Conservation (phyloP, 306 rosid species). For the Rosa multiflora region DNA sequence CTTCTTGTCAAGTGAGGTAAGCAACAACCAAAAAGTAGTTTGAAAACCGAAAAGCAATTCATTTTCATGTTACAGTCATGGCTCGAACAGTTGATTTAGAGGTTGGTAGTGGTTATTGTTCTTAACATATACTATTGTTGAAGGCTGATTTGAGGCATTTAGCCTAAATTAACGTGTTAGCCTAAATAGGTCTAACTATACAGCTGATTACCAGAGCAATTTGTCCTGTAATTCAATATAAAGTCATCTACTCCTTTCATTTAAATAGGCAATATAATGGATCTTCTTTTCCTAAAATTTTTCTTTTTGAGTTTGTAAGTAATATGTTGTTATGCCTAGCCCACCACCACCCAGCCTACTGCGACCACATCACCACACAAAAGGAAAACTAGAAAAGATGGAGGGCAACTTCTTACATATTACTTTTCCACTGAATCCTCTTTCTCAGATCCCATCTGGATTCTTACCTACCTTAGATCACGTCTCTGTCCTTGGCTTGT, state of each 20-base stretch:
- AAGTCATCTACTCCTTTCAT: background rate
- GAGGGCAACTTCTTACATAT: background rate
- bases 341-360: background rate
- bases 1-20: slow-evolving; percentile 71
- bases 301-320: background rate
- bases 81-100: slow-evolving; percentile 5
- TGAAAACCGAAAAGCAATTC: background rate
- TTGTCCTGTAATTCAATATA: background rate
- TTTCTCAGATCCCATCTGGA: background rate
- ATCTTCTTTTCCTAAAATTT: background rate
- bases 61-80: background rate
- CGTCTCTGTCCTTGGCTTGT: background rate
- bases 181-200: background rate
- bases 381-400: background rate
- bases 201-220: background rate
- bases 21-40: background rate
- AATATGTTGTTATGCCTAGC: background rate
- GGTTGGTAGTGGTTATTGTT: slow-evolving; percentile 18
- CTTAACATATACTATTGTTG: background rate
- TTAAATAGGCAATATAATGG: background rate
- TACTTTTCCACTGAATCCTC: background rate
- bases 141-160: background rate
- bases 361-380: background rate
- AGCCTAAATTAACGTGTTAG: background rate
- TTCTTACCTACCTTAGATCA: background rate